Percentiles rank a stretch among this genome's conserved stretches.
These are phyloP conservation scores for Chrysosphaeria jannelii DNA, from an alignment of 2,329 filamentous ascomycete species.

Conservation along the genomic window DNA sequence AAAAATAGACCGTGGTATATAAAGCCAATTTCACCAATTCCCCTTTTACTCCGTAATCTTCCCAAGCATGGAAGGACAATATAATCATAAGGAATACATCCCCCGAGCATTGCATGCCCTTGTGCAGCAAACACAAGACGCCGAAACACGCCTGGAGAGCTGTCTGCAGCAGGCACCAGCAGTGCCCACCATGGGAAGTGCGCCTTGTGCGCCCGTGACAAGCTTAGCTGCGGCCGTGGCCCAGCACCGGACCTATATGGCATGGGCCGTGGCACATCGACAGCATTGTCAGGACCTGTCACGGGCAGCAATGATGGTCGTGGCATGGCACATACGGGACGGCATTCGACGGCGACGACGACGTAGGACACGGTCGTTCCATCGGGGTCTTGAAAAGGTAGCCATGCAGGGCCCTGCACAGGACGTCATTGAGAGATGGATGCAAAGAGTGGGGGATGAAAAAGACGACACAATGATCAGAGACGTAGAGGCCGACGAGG, in stretches of 20 bases:
- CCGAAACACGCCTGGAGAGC: slow-evolving; percentile 1
- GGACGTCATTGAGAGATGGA: too few species aligned
- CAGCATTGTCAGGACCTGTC: slow-evolving; percentile 18
- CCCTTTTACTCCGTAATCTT: too few species aligned
- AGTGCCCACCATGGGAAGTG: slow-evolving; percentile 3
- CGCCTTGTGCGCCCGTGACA: slow-evolving; percentile 15
- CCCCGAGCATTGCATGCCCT: slow-evolving; percentile 8
- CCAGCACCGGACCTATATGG: slow-evolving; percentile 17
- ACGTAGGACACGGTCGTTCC: slow-evolving; percentile 13
- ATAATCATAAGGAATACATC: too few species aligned
- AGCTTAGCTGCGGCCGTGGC: slow-evolving; percentile 15
- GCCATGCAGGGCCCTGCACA: too few species aligned
- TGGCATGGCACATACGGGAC: slow-evolving; percentile 19
- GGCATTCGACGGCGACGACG: slow-evolving; percentile 14
- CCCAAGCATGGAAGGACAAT: too few species aligned
- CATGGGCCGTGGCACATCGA: slow-evolving; percentile 15
- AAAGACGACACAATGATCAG: too few species aligned
- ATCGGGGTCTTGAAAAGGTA: slow-evolving; percentile 11
- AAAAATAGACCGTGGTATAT: too few species aligned
- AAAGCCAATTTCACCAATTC: too few species aligned
- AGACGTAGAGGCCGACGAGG: too few species aligned
- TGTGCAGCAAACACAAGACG: slow-evolving; percentile 1
- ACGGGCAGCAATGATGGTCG: slow-evolving; percentile 17
- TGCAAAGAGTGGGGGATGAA: too few species aligned
- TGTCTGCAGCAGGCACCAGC: background rate